phyloP scores from a whole-genome alignment of 306 rosid genomes.

The Cercis canadensis region DNA sequence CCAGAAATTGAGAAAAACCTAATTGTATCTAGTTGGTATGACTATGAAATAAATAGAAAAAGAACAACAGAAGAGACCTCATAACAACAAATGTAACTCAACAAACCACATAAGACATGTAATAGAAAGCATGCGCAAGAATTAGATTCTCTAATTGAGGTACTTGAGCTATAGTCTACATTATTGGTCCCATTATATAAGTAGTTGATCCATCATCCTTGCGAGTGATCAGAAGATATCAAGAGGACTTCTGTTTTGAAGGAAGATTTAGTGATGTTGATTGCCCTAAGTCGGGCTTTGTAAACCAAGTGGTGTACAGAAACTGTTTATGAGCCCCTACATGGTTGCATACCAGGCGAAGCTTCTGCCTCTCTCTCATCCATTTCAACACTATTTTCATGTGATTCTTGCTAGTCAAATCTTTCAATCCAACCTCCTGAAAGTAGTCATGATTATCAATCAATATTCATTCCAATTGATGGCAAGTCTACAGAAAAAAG shows the following conservation, averaged over 20 bases:
- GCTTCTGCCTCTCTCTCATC: conserved; percentile 95
- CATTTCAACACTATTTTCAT: conserved; percentile 87
- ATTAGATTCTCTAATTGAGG: background rate
- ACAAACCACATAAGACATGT: conserved; percentile 7
- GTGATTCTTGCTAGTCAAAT: conserved; percentile 82
- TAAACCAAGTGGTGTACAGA: conserved; percentile 85
- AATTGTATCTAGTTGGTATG: no score
- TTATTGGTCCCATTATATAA: background rate
- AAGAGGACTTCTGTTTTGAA: conserved; percentile 15
- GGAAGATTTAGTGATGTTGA: conserved; percentile 28
- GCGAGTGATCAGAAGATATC: conserved; percentile 2
- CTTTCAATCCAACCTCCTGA: conserved; percentile 83
- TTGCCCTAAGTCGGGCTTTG: conserved; percentile 52
- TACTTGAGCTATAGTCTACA: conserved; percentile 7
- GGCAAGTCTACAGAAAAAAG: conserved; percentile 4
- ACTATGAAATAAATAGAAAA: no score
- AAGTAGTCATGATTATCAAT: background rate
- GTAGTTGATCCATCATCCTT: background rate
- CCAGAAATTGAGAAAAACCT: no score
- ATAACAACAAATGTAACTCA: background rate
- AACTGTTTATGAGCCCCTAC: conserved; percentile 83
- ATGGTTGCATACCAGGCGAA: conserved; percentile 81
- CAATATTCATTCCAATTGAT: background rate
- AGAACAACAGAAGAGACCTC: no score
- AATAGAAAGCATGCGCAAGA: conserved; percentile 7